A percentile compares a stretch with the other conserved stretches of the same genome.
Evolutionary conservation across 306 rosid species (phyloP).

Genomic region (Rosa multiflora): DNA sequence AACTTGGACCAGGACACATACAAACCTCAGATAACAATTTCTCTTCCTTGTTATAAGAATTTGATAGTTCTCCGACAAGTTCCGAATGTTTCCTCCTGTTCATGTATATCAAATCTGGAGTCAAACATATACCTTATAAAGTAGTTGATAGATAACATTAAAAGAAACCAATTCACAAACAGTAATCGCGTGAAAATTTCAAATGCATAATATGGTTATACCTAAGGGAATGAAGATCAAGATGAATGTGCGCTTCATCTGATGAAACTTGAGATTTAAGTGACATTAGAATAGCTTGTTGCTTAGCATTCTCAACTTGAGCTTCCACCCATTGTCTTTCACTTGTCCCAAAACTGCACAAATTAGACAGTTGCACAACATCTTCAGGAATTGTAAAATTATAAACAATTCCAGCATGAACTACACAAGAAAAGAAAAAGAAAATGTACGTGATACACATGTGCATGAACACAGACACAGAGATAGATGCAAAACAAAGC

Average conservation of each 20-base stretch:
- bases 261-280: slow-evolving; percentile 90
- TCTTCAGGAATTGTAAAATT: not conserved
- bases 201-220: slow-evolving; percentile 19
- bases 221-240: slow-evolving; percentile 96
- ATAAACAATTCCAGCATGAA: not conserved
- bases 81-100: slow-evolving; percentile 96
- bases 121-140: slow-evolving; percentile 2
- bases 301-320: slow-evolving; percentile 95
- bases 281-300: slow-evolving; percentile 79
- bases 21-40: slow-evolving; percentile 87
- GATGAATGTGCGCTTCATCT: slow-evolving; percentile 98
- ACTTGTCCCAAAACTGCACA: slow-evolving; percentile 90
- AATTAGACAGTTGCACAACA: not conserved
- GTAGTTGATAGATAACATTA: slow-evolving; percentile 2
- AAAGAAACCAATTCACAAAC: slow-evolving; percentile 18
- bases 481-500: not conserved
- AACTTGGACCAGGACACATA: slow-evolving; percentile 22
- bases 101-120: slow-evolving; percentile 11
- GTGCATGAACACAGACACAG: not conserved
- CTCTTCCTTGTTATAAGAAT: slow-evolving; percentile 81
- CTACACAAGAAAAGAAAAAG: not conserved
- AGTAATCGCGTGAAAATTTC: slow-evolving; percentile 21
- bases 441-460: not conserved
- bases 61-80: slow-evolving; percentile 80
- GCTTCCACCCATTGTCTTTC: slow-evolving; percentile 99